These are phyloP conservation scores for Aspergillus brasiliensis DNA, from an alignment of 2,329 filamentous ascomycete species.

Conservation along the genomic window DNA sequence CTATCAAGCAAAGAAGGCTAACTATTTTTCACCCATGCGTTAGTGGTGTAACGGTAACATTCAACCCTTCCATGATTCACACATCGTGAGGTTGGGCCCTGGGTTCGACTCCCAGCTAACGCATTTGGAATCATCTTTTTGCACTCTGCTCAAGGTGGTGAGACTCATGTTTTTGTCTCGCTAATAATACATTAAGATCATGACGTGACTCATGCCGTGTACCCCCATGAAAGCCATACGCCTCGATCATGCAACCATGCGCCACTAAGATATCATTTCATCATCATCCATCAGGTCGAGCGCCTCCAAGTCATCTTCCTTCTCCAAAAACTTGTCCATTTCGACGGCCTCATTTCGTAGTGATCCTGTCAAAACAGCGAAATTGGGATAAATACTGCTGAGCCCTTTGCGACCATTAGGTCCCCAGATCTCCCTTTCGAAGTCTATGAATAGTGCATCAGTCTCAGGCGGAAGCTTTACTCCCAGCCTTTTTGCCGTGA, in stretches of 20 bases:
- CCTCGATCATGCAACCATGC: not conserved
- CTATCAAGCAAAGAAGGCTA: not conserved
- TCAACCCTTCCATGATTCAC: not conserved
- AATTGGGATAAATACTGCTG: constrained; percentile 25
- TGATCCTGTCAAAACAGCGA: constrained; percentile 5
- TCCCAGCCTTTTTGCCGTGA: constrained; percentile 18
- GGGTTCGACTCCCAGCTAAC: not conserved
- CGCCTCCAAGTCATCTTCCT: constrained; percentile 16
- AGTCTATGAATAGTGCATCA: constrained; percentile 18
- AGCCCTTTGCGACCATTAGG: constrained; percentile 16
- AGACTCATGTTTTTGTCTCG: too few species aligned
- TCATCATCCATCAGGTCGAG: not conserved
- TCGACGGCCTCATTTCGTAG: constrained; percentile 12
- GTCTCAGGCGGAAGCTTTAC: constrained; percentile 20
- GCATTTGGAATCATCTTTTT: not conserved
- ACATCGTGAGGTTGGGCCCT: not conserved
- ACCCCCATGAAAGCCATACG: too few species aligned
- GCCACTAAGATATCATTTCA: not conserved
- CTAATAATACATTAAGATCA: too few species aligned
- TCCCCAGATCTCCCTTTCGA: constrained; percentile 21
- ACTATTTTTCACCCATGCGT: not conserved
- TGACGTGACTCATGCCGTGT: too few species aligned
- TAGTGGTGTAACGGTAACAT: not conserved
- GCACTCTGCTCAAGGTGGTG: not conserved
- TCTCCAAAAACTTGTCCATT: constrained; percentile 21